Base-by-base conservation (phyloP, 1,284 basidiomycete species). In the Sporisorium scitamineum region DNA sequence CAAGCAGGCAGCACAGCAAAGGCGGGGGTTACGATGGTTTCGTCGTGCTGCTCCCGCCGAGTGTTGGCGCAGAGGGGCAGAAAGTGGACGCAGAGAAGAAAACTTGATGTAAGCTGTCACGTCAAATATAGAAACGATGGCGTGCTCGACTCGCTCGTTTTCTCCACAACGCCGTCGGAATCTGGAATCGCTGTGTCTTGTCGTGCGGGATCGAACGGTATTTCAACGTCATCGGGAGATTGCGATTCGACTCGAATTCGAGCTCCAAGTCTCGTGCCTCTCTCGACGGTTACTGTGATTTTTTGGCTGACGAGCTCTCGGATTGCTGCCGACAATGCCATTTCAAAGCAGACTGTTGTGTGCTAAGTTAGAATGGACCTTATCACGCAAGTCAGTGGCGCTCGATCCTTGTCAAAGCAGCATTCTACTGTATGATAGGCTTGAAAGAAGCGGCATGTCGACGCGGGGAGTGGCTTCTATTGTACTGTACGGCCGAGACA, bases 71-170 rank as follows among this genome's bases (percentile, higher is more conserved):
- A 37, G 34, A 37, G 34, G 3, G 37, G n/a, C 4, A 39, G 8
- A 5, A n/a, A 42, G 10, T 42, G 20, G 29, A 45, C 8, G 41
- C 26, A 29, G n/a, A 6, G n/a, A 22, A 37, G 24, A 50, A n/a
- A 29, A 24, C 13, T 56, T 45, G 58, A 50, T 52, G 58, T 52
- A n/a, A 61, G 58, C 54, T 58, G 55, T 62, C 66, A 69, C 66
- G 66, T 69, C 66, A 69, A 61, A 52, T 7, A 27, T 16, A 10
- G 9, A 24, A 18, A 42, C 22, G 66, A 69, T 69, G 60, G 66
- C 66, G 66, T 69, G 66, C 60, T 69, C 51, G 22, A 14, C 26
- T 22, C 14, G 8, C 29, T 24, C n/a, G n/a, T n/a, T n/a, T n/a
- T 10, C 47, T 50, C 47, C 47, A 48, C 47, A 45, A 9, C 13